A percentile compares a stretch with the other conserved stretches of the same genome.
phyloP scores from a whole-genome alignment of 805 yeast species.

The Priceomyces castillae region DNA sequence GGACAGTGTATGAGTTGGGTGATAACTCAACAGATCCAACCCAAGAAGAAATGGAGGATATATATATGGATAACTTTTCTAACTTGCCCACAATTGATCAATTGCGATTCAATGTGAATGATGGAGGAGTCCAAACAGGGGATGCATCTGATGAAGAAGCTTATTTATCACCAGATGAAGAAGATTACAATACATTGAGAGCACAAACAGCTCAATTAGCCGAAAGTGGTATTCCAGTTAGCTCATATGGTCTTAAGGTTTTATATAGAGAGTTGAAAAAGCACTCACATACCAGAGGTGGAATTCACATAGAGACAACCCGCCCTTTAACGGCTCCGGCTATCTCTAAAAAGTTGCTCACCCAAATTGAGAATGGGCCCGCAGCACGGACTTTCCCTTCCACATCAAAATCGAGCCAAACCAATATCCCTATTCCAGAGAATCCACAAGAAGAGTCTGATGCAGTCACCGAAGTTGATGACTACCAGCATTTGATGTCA shows the following conservation, averaged over 20 bases:
- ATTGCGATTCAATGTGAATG: constrained; percentile 7
- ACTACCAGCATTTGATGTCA: neutral
- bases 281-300: constrained; percentile 18
- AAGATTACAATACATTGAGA: neutral
- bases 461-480: neutral
- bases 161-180: neutral
- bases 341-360: neutral
- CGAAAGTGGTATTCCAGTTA: constrained; percentile 9
- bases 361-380: neutral
- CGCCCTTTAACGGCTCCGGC: constrained; percentile 13
- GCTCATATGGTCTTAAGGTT: constrained; percentile 32
- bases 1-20: constrained; percentile 17
- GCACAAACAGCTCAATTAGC: neutral
- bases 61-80: constrained; percentile 19
- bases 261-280: constrained; percentile 31
- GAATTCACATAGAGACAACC: constrained; percentile 10
- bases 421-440: neutral
- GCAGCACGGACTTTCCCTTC: neutral
- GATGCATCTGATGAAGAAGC: constrained; percentile 1
- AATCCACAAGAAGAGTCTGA: neutral
- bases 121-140: neutral
- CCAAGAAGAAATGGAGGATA: constrained; percentile 14
- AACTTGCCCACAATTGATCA: constrained; percentile 29
- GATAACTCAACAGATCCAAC: neutral
- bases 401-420: neutral